Base-by-base conservation (phyloP, 495 filamentous ascomycete genomes). In the Penicillium coprophilum region DNA sequence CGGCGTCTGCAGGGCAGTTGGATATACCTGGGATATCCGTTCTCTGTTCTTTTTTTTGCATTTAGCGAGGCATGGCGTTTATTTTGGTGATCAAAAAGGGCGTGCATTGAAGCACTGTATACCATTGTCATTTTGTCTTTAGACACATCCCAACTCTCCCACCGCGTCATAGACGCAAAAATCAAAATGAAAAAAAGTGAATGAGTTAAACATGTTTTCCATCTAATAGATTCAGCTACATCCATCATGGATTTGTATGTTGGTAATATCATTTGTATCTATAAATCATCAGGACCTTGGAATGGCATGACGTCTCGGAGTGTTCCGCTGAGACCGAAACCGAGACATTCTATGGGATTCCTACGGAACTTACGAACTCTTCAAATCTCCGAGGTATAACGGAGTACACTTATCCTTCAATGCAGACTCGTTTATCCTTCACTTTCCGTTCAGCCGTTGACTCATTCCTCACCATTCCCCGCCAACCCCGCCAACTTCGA, bases 101-200 rank as follows among this genome's bases (percentile, higher is more conserved):
- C 49, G 47, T 55, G 50, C 49, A 57, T 52, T 60, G 45, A 28
- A 17, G 48, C 57, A 62, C 52, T 68, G 64, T 71, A 75, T 72
- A 75, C 70, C 71, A 73, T 59, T 62, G 61, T 61, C 46, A 44
- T 50, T 59, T 59, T 52, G 49, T 65, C 57, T 38, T 71, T 75
- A 76, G 74, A 75, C 61, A 54, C 57, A 53, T 70, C 67, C 65
- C 74, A 68, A 63, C 74, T 77, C 70, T 63, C 20, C 46, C 55
- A 56, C 56, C 38, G 65, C 60, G 54, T 54, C 24, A 21, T 43
- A 59, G 41, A 58, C 63, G 60, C 66, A 45, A 15, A 60, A 53
- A 52, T 49, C 32, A 62, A 66, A 61, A 64, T 60, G 58, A 66
- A 66, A 64, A 66, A 68, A 58, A 66, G 48, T 65, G 57, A 65